Evolutionary conservation across 2,329 filamentous ascomycete genomes (phyloP), one percentile per base, ranked within the genome.

Genomic region (Fusarium brevicatenulatum): DNA sequence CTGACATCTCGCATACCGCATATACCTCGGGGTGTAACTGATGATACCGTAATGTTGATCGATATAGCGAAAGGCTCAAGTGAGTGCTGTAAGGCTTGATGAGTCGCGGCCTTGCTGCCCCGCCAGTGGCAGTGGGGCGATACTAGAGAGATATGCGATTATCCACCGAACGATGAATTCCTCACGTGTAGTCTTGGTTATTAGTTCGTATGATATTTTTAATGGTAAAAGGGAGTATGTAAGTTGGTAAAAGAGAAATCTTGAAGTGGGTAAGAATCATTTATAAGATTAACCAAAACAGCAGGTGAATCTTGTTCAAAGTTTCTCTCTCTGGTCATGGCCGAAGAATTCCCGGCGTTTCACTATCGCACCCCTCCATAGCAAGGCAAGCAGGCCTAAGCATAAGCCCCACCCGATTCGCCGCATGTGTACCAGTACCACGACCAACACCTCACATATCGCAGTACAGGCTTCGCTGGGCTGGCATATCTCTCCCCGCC

Each of bases 1-100:
- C 72, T 71, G 81, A 81, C 81, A 83, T 83, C 74, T 78, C 76
- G 80, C 81, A 81, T 81, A 71, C 77, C 78, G 75, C 54, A 74
- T 54, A 63, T 40, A 62, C 34, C 37, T 46, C 7, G 19, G 15
- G 32, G 11, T 50, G 49, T 58, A 30, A 63, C 47, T 58, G 68
- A 66, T 61, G 64, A 66, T 70, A 67, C 63, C 58, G 73, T 57
- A 70, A 66, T 60, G 73, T 43, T 39, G 28, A 36, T 60, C 62
- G 68, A 68, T 74, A 59, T 57, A 54, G 55, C 55, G 42, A 67
- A 69, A 73, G 63, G 42, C 65, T 63, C 37, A 49, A 58, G 59
- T 64, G 65, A 62, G 54, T 62, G 49, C 65, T 71, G 65, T 69
- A 72, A 76, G 71, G 68, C 73, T 77, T 63, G 76, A 77, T 78